Conservation (phyloP, 768 basidiomycete genomes). For the Tephrocybe sp. region DNA sequence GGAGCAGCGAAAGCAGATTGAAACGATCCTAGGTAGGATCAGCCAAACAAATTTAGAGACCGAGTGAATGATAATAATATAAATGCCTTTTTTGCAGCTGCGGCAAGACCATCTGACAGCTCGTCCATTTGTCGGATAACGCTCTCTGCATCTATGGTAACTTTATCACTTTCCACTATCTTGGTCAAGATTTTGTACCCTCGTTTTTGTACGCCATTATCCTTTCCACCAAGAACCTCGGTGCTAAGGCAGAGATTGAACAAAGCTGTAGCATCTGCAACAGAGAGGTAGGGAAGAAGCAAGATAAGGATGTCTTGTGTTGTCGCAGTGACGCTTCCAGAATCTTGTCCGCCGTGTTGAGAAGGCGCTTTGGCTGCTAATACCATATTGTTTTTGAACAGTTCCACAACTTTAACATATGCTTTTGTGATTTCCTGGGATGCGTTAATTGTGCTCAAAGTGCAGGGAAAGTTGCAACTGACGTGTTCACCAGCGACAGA, state of each 20-base stretch:
- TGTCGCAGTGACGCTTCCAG: conserved; percentile 55
- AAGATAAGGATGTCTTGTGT: conserved; percentile 85
- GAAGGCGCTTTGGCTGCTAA: conserved; percentile 32
- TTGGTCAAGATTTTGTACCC: conserved; percentile 87
- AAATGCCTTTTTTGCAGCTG: conserved; percentile 89
- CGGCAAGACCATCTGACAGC: conserved; percentile 59
- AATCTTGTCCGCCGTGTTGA: conserved; percentile 28
- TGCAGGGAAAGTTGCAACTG: conserved; percentile 13
- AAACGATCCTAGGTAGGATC: conserved; percentile 69
- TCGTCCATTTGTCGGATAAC: conserved; percentile 69
- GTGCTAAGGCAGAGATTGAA: conserved; percentile 69
- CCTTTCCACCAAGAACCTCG: conserved; percentile 70
- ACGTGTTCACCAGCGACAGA: conserved; percentile 76
- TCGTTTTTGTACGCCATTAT: conserved; percentile 93
- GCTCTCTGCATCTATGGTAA: conserved; percentile 51
- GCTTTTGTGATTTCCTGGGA: conserved; percentile 75
- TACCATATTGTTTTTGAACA: conserved; percentile 66
- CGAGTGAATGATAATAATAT: neutral
- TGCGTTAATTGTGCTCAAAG: neutral
- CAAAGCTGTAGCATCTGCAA: conserved; percentile 57
- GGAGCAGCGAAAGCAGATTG: conserved; percentile 65
- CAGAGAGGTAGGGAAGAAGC: conserved; percentile 73
- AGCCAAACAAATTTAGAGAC: conserved; percentile 5
- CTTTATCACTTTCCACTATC: conserved; percentile 64
- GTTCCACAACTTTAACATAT: conserved; percentile 71